A percentile compares a stretch with the other conserved stretches of the same genome.
Conservation (phyloP, 2,329 filamentous ascomycete genomes). For the Cryoendolithus antarcticus region DNA sequence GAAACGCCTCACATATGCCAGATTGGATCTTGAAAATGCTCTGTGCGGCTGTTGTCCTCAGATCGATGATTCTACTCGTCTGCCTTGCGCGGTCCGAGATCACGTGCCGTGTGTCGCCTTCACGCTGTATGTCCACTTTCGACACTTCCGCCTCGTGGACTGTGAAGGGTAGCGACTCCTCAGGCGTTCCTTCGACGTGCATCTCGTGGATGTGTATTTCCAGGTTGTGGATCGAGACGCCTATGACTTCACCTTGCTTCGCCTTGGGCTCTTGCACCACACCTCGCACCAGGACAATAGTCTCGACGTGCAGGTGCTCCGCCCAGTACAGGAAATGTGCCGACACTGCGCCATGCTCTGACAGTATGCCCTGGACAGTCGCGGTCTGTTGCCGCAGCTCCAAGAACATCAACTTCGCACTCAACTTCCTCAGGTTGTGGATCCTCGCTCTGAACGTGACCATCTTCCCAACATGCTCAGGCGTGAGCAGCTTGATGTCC, state of each 20-base stretch:
- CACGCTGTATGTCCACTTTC: conserved; percentile 41
- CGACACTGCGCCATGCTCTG: conserved; percentile 49
- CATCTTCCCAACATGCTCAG: conserved; percentile 43
- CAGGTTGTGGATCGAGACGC: conserved; percentile 61
- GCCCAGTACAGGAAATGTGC: conserved; percentile 76
- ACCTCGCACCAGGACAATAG: conserved; percentile 64
- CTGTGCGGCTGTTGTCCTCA: conserved; percentile 77
- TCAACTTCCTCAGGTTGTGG: conserved; percentile 70
- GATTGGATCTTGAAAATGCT: conserved; percentile 80
- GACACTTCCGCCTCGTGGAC: conserved; percentile 58
- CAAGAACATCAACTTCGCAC: conserved; percentile 70
- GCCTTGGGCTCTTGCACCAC: conserved; percentile 58
- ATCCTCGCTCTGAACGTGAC: conserved; percentile 59
- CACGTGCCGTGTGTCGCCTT: conserved; percentile 46
- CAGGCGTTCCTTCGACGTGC: conserved; percentile 49
- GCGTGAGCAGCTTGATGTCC: conserved; percentile 39
- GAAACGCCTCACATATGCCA: conserved; percentile 68
- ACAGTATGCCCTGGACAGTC: conserved; percentile 74
- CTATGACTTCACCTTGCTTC: conserved; percentile 54
- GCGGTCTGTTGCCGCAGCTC: conserved; percentile 73
- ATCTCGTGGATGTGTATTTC: conserved; percentile 61
- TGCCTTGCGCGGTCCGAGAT: conserved; percentile 63
- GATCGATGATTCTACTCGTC: conserved; percentile 67
- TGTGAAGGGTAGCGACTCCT: conserved; percentile 54
- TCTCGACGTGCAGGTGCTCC: conserved; percentile 67